Evolutionary conservation across 1,139 yeast genomes (phyloP).

Genomic region (Diutina pseudorugosa): DNA sequence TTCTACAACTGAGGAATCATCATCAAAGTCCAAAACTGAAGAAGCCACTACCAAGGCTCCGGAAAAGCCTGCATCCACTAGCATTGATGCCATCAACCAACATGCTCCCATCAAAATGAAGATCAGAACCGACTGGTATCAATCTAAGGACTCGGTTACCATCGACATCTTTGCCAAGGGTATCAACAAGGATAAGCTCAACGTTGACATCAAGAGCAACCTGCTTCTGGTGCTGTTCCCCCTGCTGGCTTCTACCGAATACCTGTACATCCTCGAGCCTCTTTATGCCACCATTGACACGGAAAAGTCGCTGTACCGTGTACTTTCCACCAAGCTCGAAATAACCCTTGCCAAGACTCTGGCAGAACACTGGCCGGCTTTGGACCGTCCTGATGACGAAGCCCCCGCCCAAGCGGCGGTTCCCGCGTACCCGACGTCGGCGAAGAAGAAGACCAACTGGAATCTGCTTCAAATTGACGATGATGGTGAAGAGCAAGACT

Average conservation of each 20-base stretch:
- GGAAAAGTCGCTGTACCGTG: constrained; percentile 29
- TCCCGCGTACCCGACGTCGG: constrained; percentile 48
- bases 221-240: constrained; percentile 34
- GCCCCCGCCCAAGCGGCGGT: constrained; percentile 5
- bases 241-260: constrained; percentile 32
- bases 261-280: constrained; percentile 36
- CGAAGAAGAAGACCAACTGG: constrained; percentile 61
- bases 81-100: constrained; percentile 21
- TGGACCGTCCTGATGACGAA: constrained; percentile 19
- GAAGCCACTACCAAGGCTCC: neutral
- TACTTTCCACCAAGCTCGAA: constrained; percentile 71
- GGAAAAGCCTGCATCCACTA: constrained; percentile 13
- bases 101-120: constrained; percentile 31
- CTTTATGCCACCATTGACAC: constrained; percentile 41
- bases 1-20: too few species aligned
- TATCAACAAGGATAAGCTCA: constrained; percentile 33
- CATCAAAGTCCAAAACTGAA: too few species aligned
- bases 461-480: constrained; percentile 45
- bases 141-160: constrained; percentile 42
- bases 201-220: constrained; percentile 20
- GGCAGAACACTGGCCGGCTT: constrained; percentile 30
- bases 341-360: constrained; percentile 31
- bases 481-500: constrained; percentile 32
- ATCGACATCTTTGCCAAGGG: constrained; percentile 65
- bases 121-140: constrained; percentile 74